Conservation (phyloP, 306 rosid genomes). For the Lathyrus aphaca region DNA sequence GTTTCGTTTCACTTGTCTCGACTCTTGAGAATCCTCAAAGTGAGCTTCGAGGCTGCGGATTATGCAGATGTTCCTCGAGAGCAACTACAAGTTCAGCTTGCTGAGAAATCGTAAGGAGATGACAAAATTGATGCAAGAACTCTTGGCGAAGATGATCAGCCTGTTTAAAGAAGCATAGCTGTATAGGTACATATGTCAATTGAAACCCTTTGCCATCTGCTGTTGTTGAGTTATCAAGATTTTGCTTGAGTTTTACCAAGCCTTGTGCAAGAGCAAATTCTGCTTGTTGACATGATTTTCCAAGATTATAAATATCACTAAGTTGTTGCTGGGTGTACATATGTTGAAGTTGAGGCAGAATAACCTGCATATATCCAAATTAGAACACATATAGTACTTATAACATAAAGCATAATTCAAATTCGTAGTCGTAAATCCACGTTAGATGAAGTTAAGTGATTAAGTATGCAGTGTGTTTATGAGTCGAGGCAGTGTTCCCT, state of each 20-base stretch:
- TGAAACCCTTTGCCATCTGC: constrained; percentile 25
- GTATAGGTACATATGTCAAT: not conserved
- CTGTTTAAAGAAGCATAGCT: constrained; percentile 31
- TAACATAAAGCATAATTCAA: too few relatives aligned
- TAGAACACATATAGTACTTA: not conserved
- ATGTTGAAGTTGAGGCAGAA: constrained; percentile 24
- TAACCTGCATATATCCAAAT: constrained; percentile 2
- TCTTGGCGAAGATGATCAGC: constrained; percentile 34
- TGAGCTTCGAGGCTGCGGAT: constrained; percentile 28
- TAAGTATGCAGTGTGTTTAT: too few relatives aligned
- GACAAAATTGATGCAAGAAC: constrained; percentile 27
- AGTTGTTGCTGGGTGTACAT: constrained; percentile 20
- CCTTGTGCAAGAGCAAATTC: constrained; percentile 35
- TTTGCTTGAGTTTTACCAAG: constrained; percentile 17
- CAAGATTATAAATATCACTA: constrained; percentile 20
- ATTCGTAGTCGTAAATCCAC: too few relatives aligned
- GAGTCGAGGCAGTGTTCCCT: too few relatives aligned
- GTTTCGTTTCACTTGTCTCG: not conserved
- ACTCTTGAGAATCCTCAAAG: constrained; percentile 25
- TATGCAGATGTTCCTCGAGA: constrained; percentile 24
- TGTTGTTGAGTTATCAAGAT: constrained; percentile 11
- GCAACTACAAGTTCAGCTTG: constrained; percentile 29
- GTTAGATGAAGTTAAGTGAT: too few relatives aligned
- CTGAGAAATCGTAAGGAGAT: constrained; percentile 27
- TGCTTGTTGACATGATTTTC: constrained; percentile 28